Evolutionary conservation across 345 rosid genomes (phyloP).

Genomic region (Murraya paniculata): DNA sequence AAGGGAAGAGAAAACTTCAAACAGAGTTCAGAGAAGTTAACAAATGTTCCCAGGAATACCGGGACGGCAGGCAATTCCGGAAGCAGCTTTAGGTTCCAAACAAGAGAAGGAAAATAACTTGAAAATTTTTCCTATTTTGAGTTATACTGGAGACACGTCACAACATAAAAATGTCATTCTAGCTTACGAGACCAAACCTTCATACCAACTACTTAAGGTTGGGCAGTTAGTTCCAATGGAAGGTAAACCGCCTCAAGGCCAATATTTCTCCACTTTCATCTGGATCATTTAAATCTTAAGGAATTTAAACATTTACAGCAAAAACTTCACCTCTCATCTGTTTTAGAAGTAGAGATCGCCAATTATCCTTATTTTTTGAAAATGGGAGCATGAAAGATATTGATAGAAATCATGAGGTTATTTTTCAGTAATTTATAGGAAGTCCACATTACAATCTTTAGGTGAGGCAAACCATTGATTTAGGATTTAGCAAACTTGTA

Average conservation of each 20-base stretch:
- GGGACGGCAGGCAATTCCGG: background rate
- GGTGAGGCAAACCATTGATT: background rate
- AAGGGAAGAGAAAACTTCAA: slow-evolving; percentile 2
- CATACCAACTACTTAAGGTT: background rate
- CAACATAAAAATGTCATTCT: background rate
- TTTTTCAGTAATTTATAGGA: background rate
- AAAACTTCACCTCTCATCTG: background rate
- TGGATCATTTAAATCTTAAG: background rate
- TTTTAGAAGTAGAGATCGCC: background rate
- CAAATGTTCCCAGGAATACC: background rate
- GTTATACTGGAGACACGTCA: background rate
- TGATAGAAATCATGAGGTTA: background rate
- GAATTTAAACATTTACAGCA: background rate
- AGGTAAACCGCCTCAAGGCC: background rate
- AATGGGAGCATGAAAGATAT: background rate
- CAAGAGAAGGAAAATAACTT: background rate
- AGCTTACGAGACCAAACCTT: background rate
- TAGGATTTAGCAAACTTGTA: background rate
- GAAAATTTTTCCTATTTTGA: background rate
- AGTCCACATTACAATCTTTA: background rate
- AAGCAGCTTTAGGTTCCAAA: background rate
- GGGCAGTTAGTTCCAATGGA: background rate
- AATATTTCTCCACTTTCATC: background rate
- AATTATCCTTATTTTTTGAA: background rate
- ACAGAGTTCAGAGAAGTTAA: background rate